Conservation (phyloP, 2,329 filamentous ascomycete species). For the Emmonsiellopsis sp. region DNA sequence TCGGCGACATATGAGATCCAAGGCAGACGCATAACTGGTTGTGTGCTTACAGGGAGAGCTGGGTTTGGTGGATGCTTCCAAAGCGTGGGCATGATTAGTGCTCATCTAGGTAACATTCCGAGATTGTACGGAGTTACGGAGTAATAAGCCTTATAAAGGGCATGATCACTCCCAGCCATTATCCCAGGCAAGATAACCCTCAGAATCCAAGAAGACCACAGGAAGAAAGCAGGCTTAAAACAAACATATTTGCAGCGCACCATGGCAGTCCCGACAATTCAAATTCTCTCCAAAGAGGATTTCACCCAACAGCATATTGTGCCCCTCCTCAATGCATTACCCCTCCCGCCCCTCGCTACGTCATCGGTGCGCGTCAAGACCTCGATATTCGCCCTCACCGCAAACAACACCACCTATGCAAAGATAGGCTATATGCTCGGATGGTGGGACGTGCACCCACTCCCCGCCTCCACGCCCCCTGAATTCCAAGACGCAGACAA, state of each 20-base stretch:
- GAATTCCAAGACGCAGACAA: conserved; percentile 13
- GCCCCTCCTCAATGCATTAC: conserved; percentile 10
- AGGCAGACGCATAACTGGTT: no score
- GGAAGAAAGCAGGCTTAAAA: not conserved
- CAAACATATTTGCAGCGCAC: not conserved
- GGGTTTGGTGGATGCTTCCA: no score
- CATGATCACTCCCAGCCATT: no score
- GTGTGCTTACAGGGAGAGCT: no score
- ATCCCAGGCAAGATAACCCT: not conserved
- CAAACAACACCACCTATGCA: conserved; percentile 19
- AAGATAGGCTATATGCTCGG: conserved; percentile 11
- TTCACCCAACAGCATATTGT: conserved; percentile 18
- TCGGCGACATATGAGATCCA: no score
- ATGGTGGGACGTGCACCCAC: conserved; percentile 20
- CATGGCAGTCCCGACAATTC: conserved; percentile 8
- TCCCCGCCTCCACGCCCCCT: conserved; percentile 13
- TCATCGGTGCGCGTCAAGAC: conserved; percentile 16
- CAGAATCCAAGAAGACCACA: not conserved
- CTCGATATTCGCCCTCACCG: conserved; percentile 15
- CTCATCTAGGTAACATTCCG: no score
- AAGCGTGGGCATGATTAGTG: no score
- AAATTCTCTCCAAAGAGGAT: conserved; percentile 16
- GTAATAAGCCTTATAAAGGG: no score
- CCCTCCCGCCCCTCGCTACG: conserved; percentile 9
- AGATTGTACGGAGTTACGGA: no score